A percentile compares a stretch with the other conserved stretches of the same genome.
These are phyloP conservation scores for Colletotrichum filicis DNA, from an alignment of 2,329 filamentous ascomycete species.

Conservation along the genomic window DNA sequence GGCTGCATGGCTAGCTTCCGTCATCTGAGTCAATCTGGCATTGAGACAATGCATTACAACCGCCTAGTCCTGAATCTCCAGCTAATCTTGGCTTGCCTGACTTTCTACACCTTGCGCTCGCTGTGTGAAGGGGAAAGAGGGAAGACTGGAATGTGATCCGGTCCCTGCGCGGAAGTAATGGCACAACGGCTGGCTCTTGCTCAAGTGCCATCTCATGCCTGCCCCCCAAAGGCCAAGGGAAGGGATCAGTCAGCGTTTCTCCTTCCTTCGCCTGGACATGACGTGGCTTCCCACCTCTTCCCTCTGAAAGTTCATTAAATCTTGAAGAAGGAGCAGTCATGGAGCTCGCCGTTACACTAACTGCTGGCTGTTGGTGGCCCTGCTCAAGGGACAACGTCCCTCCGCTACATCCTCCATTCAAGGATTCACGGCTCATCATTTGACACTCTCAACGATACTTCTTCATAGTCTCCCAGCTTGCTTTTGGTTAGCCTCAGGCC, in stretches of 20 bases:
- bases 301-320: conserved; percentile 13
- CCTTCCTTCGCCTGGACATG: background rate
- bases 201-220: conserved; percentile 25
- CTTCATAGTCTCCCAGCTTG: conserved; percentile 12
- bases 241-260: conserved; percentile 15
- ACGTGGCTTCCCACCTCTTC: conserved; percentile 8
- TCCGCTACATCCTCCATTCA: background rate
- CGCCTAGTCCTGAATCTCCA: background rate
- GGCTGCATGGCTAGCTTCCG: background rate
- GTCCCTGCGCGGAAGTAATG: conserved; percentile 22
- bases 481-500: conserved; percentile 33
- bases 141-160: conserved; percentile 14
- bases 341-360: background rate
- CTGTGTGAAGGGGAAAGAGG: background rate
- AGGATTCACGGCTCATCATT: background rate
- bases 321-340: conserved; percentile 21
- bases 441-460: background rate
- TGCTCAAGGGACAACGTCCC: background rate
- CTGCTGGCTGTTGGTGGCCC: background rate
- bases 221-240: background rate
- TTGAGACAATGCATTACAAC: background rate
- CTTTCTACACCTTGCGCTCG: background rate
- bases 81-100: background rate
- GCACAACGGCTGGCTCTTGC: conserved; percentile 18
- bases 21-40: background rate